Evolutionary conservation across 371 early-diverging fungal species (phyloP).

Genomic region (Mucor racemosus): DNA sequence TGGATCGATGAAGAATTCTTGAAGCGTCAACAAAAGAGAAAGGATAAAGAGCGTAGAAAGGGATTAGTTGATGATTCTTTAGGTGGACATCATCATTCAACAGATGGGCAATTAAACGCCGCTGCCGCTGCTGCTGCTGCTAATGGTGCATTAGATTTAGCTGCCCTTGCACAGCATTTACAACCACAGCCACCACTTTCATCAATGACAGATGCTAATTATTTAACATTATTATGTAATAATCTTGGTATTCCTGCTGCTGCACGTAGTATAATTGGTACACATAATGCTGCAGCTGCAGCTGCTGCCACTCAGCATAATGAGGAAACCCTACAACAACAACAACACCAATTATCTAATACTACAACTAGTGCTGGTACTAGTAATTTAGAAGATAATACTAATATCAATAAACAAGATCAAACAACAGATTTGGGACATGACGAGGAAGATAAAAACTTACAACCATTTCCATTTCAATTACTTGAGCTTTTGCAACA

Average conservation of each 20-base stretch:
- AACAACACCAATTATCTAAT: neutral
- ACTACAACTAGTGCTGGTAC: neutral
- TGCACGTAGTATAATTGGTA: constrained; percentile 23
- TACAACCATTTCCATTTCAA: constrained; percentile 29
- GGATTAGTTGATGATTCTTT: constrained; percentile 30
- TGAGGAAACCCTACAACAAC: neutral
- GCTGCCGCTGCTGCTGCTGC: constrained; percentile 8
- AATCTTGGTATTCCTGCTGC: constrained; percentile 45
- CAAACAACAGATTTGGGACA: neutral
- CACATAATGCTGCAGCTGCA: constrained; percentile 7
- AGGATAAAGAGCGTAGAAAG: constrained; percentile 64
- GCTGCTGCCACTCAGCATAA: neutral
- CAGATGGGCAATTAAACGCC: neutral
- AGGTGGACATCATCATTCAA: constrained; percentile 14
- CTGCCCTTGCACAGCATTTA: constrained; percentile 20
- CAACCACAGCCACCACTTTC: constrained; percentile 19
- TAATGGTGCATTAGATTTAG: constrained; percentile 13
- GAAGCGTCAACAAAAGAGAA: constrained; percentile 69
- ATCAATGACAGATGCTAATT: constrained; percentile 31
- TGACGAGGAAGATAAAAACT: constrained; percentile 12
- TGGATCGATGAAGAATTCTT: constrained; percentile 80
- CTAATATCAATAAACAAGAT: neutral
- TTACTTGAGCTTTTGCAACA: constrained; percentile 35
- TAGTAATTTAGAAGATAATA: neutral
- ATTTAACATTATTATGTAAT: constrained; percentile 53